Percentiles rank a stretch among this genome's conserved stretches.
phyloP scores from a whole-genome alignment of 2,329 filamentous ascomycete species.

The Chaetomiaceae sp. region DNA sequence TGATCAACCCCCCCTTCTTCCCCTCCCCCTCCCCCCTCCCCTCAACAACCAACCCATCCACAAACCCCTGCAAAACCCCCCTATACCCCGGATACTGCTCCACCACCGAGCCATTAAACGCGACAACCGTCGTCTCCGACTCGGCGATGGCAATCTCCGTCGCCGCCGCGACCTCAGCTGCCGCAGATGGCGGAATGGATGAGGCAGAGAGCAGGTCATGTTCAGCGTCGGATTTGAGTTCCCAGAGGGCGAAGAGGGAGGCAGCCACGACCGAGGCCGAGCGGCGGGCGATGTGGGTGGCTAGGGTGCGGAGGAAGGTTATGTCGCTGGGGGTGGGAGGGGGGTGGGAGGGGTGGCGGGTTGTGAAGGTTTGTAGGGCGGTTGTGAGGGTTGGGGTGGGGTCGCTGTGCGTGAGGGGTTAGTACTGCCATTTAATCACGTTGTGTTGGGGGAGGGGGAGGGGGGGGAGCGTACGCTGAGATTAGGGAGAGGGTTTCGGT shows the following conservation, averaged over 20 bases:
- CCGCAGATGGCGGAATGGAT: slow-evolving; percentile 2
- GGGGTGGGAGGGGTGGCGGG: slow-evolving; percentile 44
- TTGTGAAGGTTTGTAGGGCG: slow-evolving; percentile 45
- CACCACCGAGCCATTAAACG: slow-evolving; percentile 74
- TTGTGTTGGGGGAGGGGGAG: not conserved
- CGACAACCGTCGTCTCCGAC: slow-evolving; percentile 49
- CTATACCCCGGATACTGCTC: slow-evolving; percentile 71
- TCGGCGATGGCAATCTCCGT: slow-evolving; percentile 36
- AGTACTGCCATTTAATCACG: not conserved
- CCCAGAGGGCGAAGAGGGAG: slow-evolving; percentile 56
- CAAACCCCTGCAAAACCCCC: slow-evolving; percentile 54
- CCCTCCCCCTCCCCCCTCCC: slow-evolving; percentile 25
- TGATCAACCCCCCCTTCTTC: slow-evolving; percentile 35
- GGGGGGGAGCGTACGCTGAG: slow-evolving; percentile 43
- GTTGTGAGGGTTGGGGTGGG: slow-evolving; percentile 37
- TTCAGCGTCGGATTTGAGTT: slow-evolving; percentile 47
- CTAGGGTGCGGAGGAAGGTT: slow-evolving; percentile 46
- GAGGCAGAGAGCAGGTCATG: slow-evolving; percentile 36
- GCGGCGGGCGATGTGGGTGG: slow-evolving; percentile 51
- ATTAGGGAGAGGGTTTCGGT: slow-evolving; percentile 57
- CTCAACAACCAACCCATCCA: slow-evolving; percentile 54
- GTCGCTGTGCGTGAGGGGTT: slow-evolving; percentile 34
- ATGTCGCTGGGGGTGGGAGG: slow-evolving; percentile 44
- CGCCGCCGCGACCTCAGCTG: slow-evolving; percentile 43
- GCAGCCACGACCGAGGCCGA: slow-evolving; percentile 57